phyloP scores from a whole-genome alignment of 148 eudicot species.

The Rheum nobile region DNA sequence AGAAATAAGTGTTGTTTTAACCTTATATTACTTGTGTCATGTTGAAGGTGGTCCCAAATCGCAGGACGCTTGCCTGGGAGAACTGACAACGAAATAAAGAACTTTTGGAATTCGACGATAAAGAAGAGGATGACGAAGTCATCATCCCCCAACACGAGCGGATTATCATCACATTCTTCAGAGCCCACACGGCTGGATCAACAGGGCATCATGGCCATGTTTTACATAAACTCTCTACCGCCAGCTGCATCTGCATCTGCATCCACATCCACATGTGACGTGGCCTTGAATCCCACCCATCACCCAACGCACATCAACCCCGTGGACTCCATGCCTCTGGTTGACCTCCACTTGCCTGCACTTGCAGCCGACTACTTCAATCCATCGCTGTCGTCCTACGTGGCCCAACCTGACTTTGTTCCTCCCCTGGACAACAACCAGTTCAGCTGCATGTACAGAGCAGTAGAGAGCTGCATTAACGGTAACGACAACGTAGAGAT shows the following conservation, averaged over 20 bases:
- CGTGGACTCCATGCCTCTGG: background rate
- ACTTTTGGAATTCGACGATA: no score
- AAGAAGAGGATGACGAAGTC: constrained; percentile 60
- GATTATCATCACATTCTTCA: constrained; percentile 38
- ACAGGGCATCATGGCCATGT: constrained; percentile 14
- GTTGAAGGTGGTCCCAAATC: constrained; percentile 75
- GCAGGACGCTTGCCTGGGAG: constrained; percentile 80
- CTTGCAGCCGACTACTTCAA: constrained; percentile 20
- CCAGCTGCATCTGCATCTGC: no score
- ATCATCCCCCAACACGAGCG: constrained; percentile 55
- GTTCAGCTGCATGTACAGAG: background rate
- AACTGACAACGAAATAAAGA: constrained; percentile 81
- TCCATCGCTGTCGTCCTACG: constrained; percentile 15
- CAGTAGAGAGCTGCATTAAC: constrained; percentile 16
- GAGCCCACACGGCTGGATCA: constrained; percentile 24
- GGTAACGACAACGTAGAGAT: constrained; percentile 16
- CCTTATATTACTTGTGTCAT: background rate
- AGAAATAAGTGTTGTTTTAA: no score
- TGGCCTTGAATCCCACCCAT: background rate
- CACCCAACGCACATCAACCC: background rate
- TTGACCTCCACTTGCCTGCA: constrained; percentile 12
- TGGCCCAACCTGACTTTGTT: constrained; percentile 25
- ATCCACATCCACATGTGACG: background rate
- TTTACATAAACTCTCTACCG: background rate
- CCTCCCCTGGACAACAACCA: constrained; percentile 20